Conservation (phyloP, 768 basidiomycete genomes). For the Boletus sp. region DNA sequence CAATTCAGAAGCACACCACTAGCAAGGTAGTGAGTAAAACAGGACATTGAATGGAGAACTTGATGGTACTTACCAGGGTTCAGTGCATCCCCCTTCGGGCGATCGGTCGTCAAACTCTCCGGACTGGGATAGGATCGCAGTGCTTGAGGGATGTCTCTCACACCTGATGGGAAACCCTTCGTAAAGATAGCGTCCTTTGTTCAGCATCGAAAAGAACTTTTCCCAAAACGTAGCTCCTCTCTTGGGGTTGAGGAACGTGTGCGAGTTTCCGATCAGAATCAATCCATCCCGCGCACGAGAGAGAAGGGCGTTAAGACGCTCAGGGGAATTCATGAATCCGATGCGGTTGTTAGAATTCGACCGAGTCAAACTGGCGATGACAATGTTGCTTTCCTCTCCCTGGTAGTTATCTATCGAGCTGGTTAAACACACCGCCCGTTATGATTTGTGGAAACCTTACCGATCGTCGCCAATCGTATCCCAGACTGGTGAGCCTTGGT, state of each 20-base stretch:
- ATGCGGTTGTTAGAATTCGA: constrained; percentile 58
- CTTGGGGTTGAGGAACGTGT: constrained; percentile 56
- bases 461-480: constrained; percentile 65
- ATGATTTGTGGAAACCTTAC: constrained; percentile 32
- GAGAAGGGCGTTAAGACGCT: constrained; percentile 71
- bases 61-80: constrained; percentile 49
- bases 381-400: constrained; percentile 72
- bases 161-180: constrained; percentile 63
- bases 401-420: constrained; percentile 63
- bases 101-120: constrained; percentile 50
- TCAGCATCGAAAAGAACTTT: constrained; percentile 45
- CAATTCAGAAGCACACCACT: constrained; percentile 19
- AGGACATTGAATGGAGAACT: neutral
- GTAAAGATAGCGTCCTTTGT: constrained; percentile 44
- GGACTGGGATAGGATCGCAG: constrained; percentile 35
- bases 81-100: constrained; percentile 65
- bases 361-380: constrained; percentile 59
- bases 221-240: constrained; percentile 55
- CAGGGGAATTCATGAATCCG: constrained; percentile 69
- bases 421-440: neutral
- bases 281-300: constrained; percentile 66
- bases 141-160: constrained; percentile 49
- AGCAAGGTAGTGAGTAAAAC: neutral
- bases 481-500: constrained; percentile 37
- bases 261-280: constrained; percentile 64